phyloP scores from a whole-genome alignment of 352 stramenopile genomes.

The Globisporangium lucens region DNA sequence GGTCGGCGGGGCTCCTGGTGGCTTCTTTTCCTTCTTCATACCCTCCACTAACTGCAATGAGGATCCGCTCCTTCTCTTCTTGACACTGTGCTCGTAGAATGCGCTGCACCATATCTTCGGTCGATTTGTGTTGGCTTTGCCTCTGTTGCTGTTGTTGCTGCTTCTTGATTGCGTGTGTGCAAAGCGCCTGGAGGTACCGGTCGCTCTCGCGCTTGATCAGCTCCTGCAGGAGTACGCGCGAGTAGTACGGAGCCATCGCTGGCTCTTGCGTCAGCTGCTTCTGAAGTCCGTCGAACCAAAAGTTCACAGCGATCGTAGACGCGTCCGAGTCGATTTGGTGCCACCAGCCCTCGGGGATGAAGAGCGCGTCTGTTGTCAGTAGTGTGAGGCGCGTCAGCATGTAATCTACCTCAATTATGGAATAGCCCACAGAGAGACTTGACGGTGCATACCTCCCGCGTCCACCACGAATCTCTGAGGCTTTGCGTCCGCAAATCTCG shows the following conservation, averaged over 20 bases:
- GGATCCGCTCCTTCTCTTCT: conserved; percentile 25
- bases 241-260: conserved; percentile 58
- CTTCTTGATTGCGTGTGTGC: not conserved
- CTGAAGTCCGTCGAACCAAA: conserved; percentile 73
- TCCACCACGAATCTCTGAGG: conserved; percentile 29
- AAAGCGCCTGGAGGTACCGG: conserved; percentile 23
- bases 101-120: not conserved
- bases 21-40: not conserved
- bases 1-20: not conserved
- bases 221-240: conserved; percentile 59
- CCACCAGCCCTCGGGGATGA: conserved; percentile 86
- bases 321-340: conserved; percentile 77
- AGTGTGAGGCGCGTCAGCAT: not conserved
- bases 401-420: not conserved
- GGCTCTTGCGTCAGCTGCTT: conserved; percentile 41
- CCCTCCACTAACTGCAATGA: conserved; percentile 20
- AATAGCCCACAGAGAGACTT: not conserved
- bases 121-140: conserved; percentile 13
- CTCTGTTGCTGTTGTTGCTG: not conserved
- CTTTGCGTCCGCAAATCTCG: conserved; percentile 27
- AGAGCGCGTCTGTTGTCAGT: conserved; percentile 45
- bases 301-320: conserved; percentile 80
- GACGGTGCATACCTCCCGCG: conserved; percentile 42
- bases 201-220: conserved; percentile 45
- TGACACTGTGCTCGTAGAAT: conserved; percentile 22